These are phyloP conservation scores for Mycosarcoma maydis DNA, from an alignment of 1,284 basidiomycete species.

Conservation along the genomic window DNA sequence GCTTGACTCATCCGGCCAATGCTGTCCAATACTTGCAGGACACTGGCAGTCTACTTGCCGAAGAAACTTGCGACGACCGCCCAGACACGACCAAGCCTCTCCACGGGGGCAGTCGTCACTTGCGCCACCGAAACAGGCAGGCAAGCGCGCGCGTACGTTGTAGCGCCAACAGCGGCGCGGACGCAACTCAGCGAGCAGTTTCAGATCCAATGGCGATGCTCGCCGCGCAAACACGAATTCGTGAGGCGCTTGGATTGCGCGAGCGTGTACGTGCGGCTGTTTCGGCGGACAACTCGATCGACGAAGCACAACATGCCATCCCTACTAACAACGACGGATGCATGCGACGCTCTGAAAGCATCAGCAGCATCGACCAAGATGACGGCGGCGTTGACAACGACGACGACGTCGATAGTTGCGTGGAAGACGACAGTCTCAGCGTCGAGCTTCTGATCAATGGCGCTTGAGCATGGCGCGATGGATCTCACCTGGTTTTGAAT, in stretches of 20 bases:
- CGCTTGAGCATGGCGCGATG: no score
- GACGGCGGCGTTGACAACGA: not conserved
- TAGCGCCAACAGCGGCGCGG: not conserved
- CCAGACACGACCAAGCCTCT: not conserved
- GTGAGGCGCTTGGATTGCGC: conserved; percentile 6
- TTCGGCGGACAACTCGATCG: conserved; percentile 32
- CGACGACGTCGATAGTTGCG: conserved; percentile 1
- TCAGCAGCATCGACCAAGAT: not conserved
- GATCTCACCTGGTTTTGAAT: no score
- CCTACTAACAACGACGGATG: not conserved
- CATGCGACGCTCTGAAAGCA: not conserved
- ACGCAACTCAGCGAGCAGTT: conserved; percentile 7
- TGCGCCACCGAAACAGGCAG: not conserved
- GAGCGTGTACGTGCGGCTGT: conserved; percentile 23
- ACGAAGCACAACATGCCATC: not conserved
- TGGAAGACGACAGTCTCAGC: conserved; percentile 28
- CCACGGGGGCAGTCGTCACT: not conserved
- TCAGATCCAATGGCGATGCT: conserved; percentile 32
- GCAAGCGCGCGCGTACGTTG: conserved; percentile 11
- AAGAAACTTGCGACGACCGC: not conserved
- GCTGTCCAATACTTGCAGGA: not conserved
- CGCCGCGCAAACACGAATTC: conserved; percentile 8
- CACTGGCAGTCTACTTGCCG: not conserved
- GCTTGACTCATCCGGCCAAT: not conserved
- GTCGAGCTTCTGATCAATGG: conserved; percentile 26